Percentiles rank a stretch among this genome's conserved stretches.
Conservation (phyloP, 352 stramenopile species). For the Phytopythium chamaehyphon region DNA sequence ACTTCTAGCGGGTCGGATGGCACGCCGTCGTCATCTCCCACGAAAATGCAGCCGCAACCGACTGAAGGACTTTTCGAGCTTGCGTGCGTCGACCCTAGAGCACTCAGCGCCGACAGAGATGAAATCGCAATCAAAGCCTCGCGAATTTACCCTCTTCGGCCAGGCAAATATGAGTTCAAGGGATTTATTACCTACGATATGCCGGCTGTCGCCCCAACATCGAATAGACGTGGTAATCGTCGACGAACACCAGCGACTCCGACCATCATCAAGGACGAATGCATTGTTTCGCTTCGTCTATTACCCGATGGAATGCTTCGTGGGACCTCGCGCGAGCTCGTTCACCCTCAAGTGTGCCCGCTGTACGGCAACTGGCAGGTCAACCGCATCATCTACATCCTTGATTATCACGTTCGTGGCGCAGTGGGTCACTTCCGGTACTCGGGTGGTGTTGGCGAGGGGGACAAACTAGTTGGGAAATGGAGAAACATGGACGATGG, state of each 20-base stretch:
- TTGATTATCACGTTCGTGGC: slow-evolving; percentile 66
- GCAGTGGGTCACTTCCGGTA: slow-evolving; percentile 61
- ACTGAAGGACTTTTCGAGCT: slow-evolving; percentile 21
- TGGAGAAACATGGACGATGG: slow-evolving; percentile 60
- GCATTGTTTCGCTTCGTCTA: slow-evolving; percentile 61
- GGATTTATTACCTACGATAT: slow-evolving; percentile 48
- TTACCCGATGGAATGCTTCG: slow-evolving; percentile 41
- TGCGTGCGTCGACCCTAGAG: background rate
- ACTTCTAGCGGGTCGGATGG: background rate
- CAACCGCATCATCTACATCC: slow-evolving; percentile 47
- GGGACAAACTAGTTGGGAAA: slow-evolving; percentile 36
- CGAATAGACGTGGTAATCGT: slow-evolving; percentile 2
- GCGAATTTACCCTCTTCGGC: slow-evolving; percentile 41
- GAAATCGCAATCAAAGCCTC: slow-evolving; percentile 11
- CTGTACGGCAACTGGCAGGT: slow-evolving; percentile 50
- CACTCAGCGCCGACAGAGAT: slow-evolving; percentile 9
- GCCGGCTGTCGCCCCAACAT: slow-evolving; percentile 5
- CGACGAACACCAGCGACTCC: background rate
- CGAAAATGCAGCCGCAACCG: background rate
- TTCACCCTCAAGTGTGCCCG: slow-evolving; percentile 52
- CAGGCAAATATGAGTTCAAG: slow-evolving; percentile 60
- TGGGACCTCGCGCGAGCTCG: slow-evolving; percentile 53
- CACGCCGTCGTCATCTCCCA: background rate
- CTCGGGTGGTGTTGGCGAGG: slow-evolving; percentile 33
- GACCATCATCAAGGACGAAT: slow-evolving; percentile 39